Evolutionary conservation across 495 filamentous ascomycete genomes (phyloP).

Genomic region (Bombardia bombarda): DNA sequence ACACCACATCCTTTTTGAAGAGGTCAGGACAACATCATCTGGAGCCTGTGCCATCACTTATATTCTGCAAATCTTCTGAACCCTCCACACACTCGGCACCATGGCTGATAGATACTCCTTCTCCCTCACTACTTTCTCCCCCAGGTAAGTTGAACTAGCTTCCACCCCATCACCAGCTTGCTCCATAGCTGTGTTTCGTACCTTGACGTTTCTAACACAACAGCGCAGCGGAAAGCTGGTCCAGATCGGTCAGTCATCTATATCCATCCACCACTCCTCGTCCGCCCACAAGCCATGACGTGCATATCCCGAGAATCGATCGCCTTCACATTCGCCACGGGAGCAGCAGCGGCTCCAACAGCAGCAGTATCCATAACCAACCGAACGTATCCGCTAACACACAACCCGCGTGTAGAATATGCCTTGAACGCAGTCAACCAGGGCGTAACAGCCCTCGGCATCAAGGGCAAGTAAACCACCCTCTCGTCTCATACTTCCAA

Average conservation of each 20-base stretch:
- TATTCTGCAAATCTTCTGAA: too few species aligned
- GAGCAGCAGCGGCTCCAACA: too few species aligned
- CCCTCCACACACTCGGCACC: conserved; percentile 12
- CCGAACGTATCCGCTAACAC: neutral
- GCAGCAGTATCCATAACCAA: too few species aligned
- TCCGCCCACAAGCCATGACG: too few species aligned
- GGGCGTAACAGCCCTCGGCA: conserved; percentile 94
- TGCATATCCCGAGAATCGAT: too few species aligned
- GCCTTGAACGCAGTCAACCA: conserved; percentile 98
- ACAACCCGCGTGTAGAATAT: conserved; percentile 63
- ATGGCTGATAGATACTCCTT: conserved; percentile 99
- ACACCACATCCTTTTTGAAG: too few species aligned
- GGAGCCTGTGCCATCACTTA: too few species aligned
- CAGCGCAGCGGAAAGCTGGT: conserved; percentile 80
- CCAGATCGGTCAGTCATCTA: conserved; percentile 56
- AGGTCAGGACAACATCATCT: too few species aligned
- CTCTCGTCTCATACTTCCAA: neutral
- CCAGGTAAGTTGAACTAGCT: conserved; percentile 94
- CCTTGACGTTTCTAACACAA: conserved; percentile 26
- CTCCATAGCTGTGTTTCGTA: neutral
- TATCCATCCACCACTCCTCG: neutral
- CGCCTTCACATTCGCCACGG: neutral
- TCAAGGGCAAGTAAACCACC: conserved; percentile 64
- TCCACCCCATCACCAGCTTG: neutral
- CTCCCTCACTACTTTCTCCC: conserved; percentile 98